Conservation (phyloP, 2,329 filamentous ascomycete genomes). For the Rhynchosporium secalis region DNA sequence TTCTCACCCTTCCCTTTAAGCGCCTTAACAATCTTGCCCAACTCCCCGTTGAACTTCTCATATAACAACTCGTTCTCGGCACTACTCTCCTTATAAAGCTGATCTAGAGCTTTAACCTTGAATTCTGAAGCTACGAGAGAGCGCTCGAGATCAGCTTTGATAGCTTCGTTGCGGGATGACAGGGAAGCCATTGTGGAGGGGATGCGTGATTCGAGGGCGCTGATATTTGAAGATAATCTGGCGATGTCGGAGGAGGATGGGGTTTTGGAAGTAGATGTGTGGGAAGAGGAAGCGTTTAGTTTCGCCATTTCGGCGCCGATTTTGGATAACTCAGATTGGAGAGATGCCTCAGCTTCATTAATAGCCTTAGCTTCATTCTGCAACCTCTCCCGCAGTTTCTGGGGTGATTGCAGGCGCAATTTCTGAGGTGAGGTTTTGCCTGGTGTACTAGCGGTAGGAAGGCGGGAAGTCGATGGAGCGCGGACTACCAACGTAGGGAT, state of each 20-base stretch:
- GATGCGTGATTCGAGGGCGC: slow-evolving; percentile 67
- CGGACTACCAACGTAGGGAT: slow-evolving; percentile 36
- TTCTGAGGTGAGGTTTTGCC: slow-evolving; percentile 41
- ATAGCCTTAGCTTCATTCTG: slow-evolving; percentile 78
- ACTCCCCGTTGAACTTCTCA: slow-evolving; percentile 86
- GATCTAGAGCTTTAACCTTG: slow-evolving; percentile 80
- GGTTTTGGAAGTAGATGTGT: slow-evolving; percentile 21
- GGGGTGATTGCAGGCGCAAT: slow-evolving; percentile 68
- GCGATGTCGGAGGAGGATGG: slow-evolving; percentile 34
- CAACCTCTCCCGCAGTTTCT: slow-evolving; percentile 80
- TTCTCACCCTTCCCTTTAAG: slow-evolving; percentile 75
- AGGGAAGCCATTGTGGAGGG: slow-evolving; percentile 60
- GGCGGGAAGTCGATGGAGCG: slow-evolving; percentile 27
- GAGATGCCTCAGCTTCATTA: slow-evolving; percentile 64
- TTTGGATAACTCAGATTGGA: slow-evolving; percentile 75
- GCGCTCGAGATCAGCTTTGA: slow-evolving; percentile 71
- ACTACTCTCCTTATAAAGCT: slow-evolving; percentile 82
- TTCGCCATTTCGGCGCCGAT: slow-evolving; percentile 78
- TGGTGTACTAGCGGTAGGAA: slow-evolving; percentile 21
- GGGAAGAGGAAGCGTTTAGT: slow-evolving; percentile 45
- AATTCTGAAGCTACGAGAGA: slow-evolving; percentile 73
- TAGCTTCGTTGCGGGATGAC: slow-evolving; percentile 57
- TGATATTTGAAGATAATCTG: slow-evolving; percentile 58
- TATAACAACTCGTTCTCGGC: slow-evolving; percentile 93
- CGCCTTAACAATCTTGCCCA: slow-evolving; percentile 78